A percentile compares a stretch with the other conserved stretches of the same genome.
phyloP scores from a whole-genome alignment of 2,329 filamentous ascomycete species.

The Aspergillus sclerotialis region DNA sequence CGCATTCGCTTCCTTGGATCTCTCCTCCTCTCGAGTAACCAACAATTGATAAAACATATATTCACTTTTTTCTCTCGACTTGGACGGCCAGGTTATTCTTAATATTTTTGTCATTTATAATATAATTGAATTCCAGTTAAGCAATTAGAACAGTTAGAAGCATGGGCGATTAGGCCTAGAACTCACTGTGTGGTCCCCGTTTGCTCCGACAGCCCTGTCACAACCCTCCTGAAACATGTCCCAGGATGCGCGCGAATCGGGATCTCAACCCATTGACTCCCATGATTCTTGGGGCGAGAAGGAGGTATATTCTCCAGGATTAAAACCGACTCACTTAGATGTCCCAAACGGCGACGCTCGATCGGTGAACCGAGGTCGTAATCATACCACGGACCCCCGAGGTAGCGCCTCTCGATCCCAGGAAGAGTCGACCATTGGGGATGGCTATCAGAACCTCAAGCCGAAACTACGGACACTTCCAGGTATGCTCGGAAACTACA shows the following conservation, averaged over 20 bases:
- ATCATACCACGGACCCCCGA: constrained; percentile 14
- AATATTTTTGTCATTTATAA: too few species aligned
- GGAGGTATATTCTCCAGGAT: constrained; percentile 11
- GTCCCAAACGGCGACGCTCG: constrained; percentile 15
- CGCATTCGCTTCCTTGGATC: constrained; percentile 7
- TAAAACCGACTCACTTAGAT: constrained; percentile 5
- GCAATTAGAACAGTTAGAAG: too few species aligned
- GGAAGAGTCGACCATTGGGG: constrained; percentile 11
- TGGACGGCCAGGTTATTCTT: too few species aligned
- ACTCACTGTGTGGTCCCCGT: constrained; percentile 10
- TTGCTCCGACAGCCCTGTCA: constrained; percentile 15
- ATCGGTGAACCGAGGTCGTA: constrained; percentile 9
- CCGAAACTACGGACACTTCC: constrained; percentile 29
- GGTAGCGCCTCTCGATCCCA: constrained; percentile 11
- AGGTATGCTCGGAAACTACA: constrained; percentile 19
- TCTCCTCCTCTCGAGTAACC: background rate
- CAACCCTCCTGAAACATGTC: constrained; percentile 20
- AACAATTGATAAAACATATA: too few species aligned
- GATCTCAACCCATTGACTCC: constrained; percentile 13
- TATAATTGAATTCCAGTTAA: too few species aligned
- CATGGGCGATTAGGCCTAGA: constrained; percentile 20
- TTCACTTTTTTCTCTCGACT: too few species aligned
- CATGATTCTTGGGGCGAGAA: constrained; percentile 14
- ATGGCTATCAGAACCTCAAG: constrained; percentile 7
- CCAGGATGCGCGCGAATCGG: constrained; percentile 21